Base-by-base conservation (phyloP, 1,284 basidiomycete species). In the Apiotrichum laibachii region DNA sequence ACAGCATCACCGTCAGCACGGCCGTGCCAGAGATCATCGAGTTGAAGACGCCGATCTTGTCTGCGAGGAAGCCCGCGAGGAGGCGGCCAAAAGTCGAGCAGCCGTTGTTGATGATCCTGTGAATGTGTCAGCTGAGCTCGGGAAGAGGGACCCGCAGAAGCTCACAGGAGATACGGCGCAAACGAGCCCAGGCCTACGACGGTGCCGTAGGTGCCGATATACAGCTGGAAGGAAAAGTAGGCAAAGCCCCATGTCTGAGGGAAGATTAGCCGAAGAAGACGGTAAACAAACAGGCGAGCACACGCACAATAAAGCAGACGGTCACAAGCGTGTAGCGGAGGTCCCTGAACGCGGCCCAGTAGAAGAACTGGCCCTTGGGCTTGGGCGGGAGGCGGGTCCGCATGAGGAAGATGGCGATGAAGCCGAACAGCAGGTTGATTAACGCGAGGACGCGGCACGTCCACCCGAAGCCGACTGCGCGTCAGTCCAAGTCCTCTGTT, bases 381-480 rank as follows among this genome's bases (percentile, higher is more conserved):
- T 18, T 8, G 33, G 64, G 56, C 12, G 68, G 65, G 13, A 71
- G 57, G n/a, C 71, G 61, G 8, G 70, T 64, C 37, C 60, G 60
- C 39, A 73, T 56, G 1, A 72, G 60, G 51, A 67, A 59, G 33
- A 64, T 68, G 0, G 66, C 61, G 16, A 56, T 16, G 33, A 52
- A 50, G 18, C 68, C 62, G 39, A 62, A 43, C 16, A 59, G 13
- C 16, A 59, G 35, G 19, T 56, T 44, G 34, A 69, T 60, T 1
- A 73, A 50, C 5, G 67, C 70, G 52, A 73, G 67, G 5, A 72
- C 21, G 8, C 71, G 62, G 34, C 61, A 56, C 1, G 70, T 70
- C 71, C 71, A 73, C 1, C 56, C 60, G 45, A 69, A 73, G 22
- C 72, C 72, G 51, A 71, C 69, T 71, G 34, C n/a, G 48, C 9